Conservation (phyloP, 805 yeast genomes). For the Candida bentonensis region DNA sequence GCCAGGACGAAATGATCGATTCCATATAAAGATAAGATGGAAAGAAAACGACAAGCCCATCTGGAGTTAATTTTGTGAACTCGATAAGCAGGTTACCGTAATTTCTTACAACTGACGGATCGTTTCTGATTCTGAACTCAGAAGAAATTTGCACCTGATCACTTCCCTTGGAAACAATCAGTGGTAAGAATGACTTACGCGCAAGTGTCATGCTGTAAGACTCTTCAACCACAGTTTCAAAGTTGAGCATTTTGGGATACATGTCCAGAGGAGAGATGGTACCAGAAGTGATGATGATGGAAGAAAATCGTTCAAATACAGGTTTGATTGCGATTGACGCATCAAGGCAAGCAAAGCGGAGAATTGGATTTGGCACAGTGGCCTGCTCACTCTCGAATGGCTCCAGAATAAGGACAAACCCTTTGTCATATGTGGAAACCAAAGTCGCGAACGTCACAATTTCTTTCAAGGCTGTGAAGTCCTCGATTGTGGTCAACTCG, state of each 20-base stretch:
- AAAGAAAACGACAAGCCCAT: slow-evolving; percentile 94
- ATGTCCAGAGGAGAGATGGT: slow-evolving; percentile 96
- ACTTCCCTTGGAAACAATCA: slow-evolving; percentile 93
- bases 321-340: slow-evolving; percentile 98
- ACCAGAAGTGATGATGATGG: slow-evolving; percentile 93
- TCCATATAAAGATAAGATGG: slow-evolving; percentile 98
- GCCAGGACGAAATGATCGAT: slow-evolving; percentile 97
- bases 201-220: slow-evolving; percentile 94
- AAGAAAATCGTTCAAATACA: slow-evolving; percentile 80
- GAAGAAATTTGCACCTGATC: slow-evolving; percentile 97
- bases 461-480: slow-evolving; percentile 83
- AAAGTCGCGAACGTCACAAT: slow-evolving; percentile 94
- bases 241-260: slow-evolving; percentile 95
- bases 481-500: slow-evolving; percentile 79
- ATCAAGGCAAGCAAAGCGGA: slow-evolving; percentile 87
- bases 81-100: slow-evolving; percentile 88
- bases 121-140: slow-evolving; percentile 90
- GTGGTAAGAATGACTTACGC: slow-evolving; percentile 81
- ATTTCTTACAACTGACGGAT: slow-evolving; percentile 94
- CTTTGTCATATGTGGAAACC: slow-evolving; percentile 87
- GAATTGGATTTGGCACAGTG: slow-evolving; percentile 91
- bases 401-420: slow-evolving; percentile 81
- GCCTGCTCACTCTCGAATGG: slow-evolving; percentile 93
- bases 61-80: slow-evolving; percentile 91
- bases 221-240: slow-evolving; percentile 85